Conservation (phyloP, 2,329 filamentous ascomycete species). For the Fusarium albosuccineum region DNA sequence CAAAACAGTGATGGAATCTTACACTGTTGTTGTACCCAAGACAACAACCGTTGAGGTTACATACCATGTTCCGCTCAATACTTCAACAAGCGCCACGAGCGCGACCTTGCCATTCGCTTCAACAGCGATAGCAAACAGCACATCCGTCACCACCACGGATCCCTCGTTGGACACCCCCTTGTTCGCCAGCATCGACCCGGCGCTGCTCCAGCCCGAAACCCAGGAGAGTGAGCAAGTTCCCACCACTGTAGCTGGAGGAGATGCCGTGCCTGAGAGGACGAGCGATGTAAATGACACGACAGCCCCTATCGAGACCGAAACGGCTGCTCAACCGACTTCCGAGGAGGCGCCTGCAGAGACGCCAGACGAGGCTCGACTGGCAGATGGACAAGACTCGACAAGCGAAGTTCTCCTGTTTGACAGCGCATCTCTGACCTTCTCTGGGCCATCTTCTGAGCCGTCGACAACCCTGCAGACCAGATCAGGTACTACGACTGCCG, state of each 20-base stretch:
- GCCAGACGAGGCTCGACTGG: constrained; percentile 16
- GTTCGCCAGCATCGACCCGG: constrained; percentile 27
- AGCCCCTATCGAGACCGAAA: constrained; percentile 5
- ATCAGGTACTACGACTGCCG: constrained; percentile 29
- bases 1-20: constrained; percentile 36
- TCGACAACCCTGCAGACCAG: constrained; percentile 40
- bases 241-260: constrained; percentile 28
- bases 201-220: constrained; percentile 27
- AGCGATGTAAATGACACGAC: constrained; percentile 23
- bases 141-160: constrained; percentile 11
- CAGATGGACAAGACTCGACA: constrained; percentile 17
- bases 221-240: constrained; percentile 19
- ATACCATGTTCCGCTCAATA: constrained; percentile 31
- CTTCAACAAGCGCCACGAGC: constrained; percentile 20
- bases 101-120: constrained; percentile 19
- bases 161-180: constrained; percentile 23
- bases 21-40: constrained; percentile 27
- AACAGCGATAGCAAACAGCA: constrained; percentile 24
- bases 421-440: constrained; percentile 37
- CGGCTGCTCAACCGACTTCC: constrained; percentile 1
- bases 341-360: constrained; percentile 16
- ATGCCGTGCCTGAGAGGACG: constrained; percentile 15
- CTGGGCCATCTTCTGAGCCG: constrained; percentile 22
- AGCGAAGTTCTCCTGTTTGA: constrained; percentile 37
- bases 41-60: constrained; percentile 37